Evolutionary conservation across 495 filamentous ascomycete species (phyloP).

Genomic region (Annulohypoxylon maeteangense): DNA sequence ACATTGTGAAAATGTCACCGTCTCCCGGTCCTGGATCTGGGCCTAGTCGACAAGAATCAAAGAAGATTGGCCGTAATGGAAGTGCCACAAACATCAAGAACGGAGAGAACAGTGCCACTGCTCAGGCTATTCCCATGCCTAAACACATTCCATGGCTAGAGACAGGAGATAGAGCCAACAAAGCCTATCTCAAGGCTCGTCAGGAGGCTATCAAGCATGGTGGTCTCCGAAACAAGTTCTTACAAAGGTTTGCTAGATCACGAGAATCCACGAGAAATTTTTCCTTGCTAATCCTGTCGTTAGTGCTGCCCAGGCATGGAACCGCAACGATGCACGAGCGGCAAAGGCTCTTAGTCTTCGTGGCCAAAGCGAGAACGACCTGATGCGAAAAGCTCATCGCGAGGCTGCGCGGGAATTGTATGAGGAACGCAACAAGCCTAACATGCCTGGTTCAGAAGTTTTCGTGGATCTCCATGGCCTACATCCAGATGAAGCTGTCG

Average conservation of each 20-base stretch:
- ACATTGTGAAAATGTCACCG: conserved; percentile 93
- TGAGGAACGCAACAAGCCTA: conserved; percentile 90
- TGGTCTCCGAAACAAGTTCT: conserved; percentile 93
- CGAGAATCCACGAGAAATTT: background rate
- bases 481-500: conserved; percentile 95
- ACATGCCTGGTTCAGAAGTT: conserved; percentile 70
- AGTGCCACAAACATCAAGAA: conserved; percentile 65
- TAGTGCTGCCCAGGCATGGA: conserved; percentile 99
- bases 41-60: conserved; percentile 58
- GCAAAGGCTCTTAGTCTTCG: conserved; percentile 94
- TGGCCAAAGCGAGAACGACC: conserved; percentile 94
- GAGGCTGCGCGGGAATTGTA: conserved; percentile 93
- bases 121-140: conserved; percentile 83
- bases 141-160: conserved; percentile 97
- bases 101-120: conserved; percentile 82
- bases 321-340: conserved; percentile 94
- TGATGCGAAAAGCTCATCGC: conserved; percentile 96
- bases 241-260: conserved; percentile 76
- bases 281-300: background rate
- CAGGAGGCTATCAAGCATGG: conserved; percentile 97
- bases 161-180: conserved; percentile 90
- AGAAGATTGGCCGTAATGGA: conserved; percentile 63
- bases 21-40: conserved; percentile 66
- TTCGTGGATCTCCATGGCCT: conserved; percentile 97
- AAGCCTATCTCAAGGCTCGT: conserved; percentile 91